Evolutionary conservation across 805 yeast genomes (phyloP), one percentile per base, ranked within the genome.

Genomic region (Spathaspora boniae): DNA sequence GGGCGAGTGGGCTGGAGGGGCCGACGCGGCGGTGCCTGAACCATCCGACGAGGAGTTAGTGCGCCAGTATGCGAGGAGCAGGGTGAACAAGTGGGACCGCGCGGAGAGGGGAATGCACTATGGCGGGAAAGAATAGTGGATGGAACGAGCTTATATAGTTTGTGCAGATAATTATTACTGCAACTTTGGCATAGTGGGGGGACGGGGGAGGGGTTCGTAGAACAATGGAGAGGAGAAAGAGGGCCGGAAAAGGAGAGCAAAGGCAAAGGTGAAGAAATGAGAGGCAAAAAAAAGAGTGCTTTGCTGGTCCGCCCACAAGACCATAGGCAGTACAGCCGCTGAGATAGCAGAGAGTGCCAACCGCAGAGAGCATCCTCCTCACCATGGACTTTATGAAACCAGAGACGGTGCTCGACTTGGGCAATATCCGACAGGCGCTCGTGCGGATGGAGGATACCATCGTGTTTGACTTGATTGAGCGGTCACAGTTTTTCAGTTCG

Each of bases 381-480:
- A 45, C 22, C 14, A 87, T 89, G 96, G 94, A 89, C 62, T 89
- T 88, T 58, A 73, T 75, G 56, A 77, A 80, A 46, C 93, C 95
- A 12, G 83, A 82, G 32, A 76, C 94, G 0, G 96, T 86, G 5
- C 71, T 93, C 33, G 76, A 87, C 50, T 67, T 93, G 40, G 68
- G 67, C 48, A 88, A 93, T 61, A 93, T 93, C 50, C 78, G 98
- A 43, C 80, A 76, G 41, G 83, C 86, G 12, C 69, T 93, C 31
- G 81, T 89, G 26, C 77, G 96, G 36, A 87, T 93, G 96, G 98
- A 93, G 55, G 98, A 93, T 60, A 85, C 97, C 5, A 88, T 93
- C 48, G 83, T 93, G 42, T 93, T 89, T 69, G 85, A 82, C 38
- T 75, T 93, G 47, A 89, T 93, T 41, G 98, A 93, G 58, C 73